A percentile compares a stretch with the other conserved stretches of the same genome.
Conservation (phyloP, 2,329 filamentous ascomycete genomes). For the Epichloe sibirici region DNA sequence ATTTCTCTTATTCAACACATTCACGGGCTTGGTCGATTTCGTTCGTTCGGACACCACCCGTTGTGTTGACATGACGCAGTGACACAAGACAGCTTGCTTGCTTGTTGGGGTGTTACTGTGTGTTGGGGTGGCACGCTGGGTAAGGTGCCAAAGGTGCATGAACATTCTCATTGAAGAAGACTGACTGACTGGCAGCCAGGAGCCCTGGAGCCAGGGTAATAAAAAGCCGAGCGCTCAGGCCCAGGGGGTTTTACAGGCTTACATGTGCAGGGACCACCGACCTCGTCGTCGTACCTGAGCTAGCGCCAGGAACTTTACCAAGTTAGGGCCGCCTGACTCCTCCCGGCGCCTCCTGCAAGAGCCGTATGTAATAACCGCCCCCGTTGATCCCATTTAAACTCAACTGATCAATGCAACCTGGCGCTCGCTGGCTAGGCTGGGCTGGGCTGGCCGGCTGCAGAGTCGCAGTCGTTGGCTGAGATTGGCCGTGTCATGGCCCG, state of each 20-base stretch:
- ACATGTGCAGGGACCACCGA: neutral
- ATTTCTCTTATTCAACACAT: no score
- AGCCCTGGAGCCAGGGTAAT: no score
- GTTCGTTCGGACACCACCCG: no score
- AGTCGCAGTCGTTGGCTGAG: neutral
- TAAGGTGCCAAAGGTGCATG: neutral
- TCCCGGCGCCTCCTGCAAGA: neutral
- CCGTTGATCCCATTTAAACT: no score
- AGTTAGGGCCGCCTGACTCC: neutral
- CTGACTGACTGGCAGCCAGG: no score
- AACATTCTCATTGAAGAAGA: no score
- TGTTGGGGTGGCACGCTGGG: neutral
- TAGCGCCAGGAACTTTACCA: slow-evolving; percentile 3
- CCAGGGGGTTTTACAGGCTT: neutral
- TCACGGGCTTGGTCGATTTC: no score
- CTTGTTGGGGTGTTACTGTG: no score
- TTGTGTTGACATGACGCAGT: no score
- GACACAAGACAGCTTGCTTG: neutral
- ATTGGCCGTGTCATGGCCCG: neutral
- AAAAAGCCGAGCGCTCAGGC: no score
- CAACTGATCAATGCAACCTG: neutral
- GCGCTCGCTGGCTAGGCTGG: no score
- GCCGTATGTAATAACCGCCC: no score
- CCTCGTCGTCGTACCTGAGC: neutral
- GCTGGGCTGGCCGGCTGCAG: neutral